Conservation (phyloP, 192 early-diverging fungal genomes). For the Backusella australiensis region DNA sequence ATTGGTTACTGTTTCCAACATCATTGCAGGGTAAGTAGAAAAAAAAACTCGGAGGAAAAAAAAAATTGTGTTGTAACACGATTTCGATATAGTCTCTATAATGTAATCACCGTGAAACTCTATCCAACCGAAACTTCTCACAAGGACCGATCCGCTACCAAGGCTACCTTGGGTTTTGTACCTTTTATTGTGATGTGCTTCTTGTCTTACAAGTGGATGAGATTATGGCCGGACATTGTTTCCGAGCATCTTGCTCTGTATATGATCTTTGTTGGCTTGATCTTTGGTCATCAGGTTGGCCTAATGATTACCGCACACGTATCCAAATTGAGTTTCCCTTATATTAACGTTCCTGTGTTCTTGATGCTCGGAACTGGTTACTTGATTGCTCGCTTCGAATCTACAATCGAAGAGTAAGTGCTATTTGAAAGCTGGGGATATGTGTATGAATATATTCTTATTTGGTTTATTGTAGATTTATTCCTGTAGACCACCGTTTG, state of each 20-base stretch:
- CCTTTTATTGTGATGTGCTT: slow-evolving; percentile 59
- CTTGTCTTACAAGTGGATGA: slow-evolving; percentile 64
- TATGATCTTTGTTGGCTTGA: slow-evolving; percentile 64
- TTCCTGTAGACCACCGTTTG: slow-evolving; percentile 26
- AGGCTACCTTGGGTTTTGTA: slow-evolving; percentile 59
- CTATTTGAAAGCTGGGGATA: not conserved
- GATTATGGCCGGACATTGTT: slow-evolving; percentile 64
- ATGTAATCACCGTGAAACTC: slow-evolving; percentile 24
- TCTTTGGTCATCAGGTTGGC: slow-evolving; percentile 81
- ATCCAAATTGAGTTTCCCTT: slow-evolving; percentile 79
- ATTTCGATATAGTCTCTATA: slow-evolving; percentile 15
- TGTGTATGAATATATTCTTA: not conserved
- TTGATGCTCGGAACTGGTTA: slow-evolving; percentile 63
- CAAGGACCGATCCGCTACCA: slow-evolving; percentile 49
- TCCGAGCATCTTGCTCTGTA: slow-evolving; percentile 67
- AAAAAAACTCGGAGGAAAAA: not conserved
- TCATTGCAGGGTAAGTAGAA: slow-evolving; percentile 48
- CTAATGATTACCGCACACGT: slow-evolving; percentile 87
- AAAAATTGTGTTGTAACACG: not conserved
- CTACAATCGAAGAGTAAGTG: slow-evolving; percentile 42
- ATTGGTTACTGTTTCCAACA: slow-evolving; percentile 49
- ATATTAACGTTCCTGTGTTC: slow-evolving; percentile 55
- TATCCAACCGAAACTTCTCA: slow-evolving; percentile 29
- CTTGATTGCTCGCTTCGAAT: slow-evolving; percentile 54
- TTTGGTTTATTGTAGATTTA: slow-evolving; percentile 19